phyloP scores from a whole-genome alignment of 1,284 basidiomycete species.

The Kalmanozyma brasiliensis region DNA sequence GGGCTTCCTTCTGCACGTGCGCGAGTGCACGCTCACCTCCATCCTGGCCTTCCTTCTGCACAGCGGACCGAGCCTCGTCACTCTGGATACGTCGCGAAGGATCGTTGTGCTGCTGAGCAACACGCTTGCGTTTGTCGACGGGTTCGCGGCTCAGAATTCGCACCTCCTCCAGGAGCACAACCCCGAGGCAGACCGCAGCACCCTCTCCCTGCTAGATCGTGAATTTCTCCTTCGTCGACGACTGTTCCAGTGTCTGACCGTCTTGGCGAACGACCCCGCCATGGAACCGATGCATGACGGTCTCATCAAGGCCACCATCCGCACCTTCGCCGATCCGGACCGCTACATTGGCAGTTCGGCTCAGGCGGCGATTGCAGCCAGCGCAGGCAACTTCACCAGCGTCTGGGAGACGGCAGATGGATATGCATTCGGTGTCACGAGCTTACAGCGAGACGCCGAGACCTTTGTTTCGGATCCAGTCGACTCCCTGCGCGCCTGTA shows the following conservation, averaged over 20 bases:
- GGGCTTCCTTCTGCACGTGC: conserved; percentile 88
- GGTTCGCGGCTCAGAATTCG: conserved; percentile 70
- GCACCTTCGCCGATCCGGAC: conserved; percentile 83
- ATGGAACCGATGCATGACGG: conserved; percentile 81
- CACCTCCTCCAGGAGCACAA: conserved; percentile 48
- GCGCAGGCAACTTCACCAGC: conserved; percentile 82
- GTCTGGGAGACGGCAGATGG: conserved; percentile 90
- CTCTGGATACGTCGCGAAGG: conserved; percentile 87
- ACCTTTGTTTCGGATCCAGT: conserved; percentile 48
- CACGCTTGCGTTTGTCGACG: conserved; percentile 85
- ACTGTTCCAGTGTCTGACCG: conserved; percentile 88
- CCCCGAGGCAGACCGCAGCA: conserved; percentile 65
- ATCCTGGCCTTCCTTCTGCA: conserved; percentile 87
- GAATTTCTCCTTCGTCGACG: conserved; percentile 85
- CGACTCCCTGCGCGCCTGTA: conserved; percentile 29
- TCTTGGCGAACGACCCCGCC: conserved; percentile 80
- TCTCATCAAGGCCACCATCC: conserved; percentile 84
- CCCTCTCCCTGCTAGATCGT: conserved; percentile 77
- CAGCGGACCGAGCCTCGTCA: conserved; percentile 76
- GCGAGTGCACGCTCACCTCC: conserved; percentile 88
- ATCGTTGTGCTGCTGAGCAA: conserved; percentile 88
- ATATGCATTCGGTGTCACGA: conserved; percentile 91
- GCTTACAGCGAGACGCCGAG: conserved; percentile 70
- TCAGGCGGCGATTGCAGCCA: conserved; percentile 91
- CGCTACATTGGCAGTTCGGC: conserved; percentile 79